Evolutionary conservation across 176 grass and related monocot species (phyloP).

Genomic region (Carex pumila): DNA sequence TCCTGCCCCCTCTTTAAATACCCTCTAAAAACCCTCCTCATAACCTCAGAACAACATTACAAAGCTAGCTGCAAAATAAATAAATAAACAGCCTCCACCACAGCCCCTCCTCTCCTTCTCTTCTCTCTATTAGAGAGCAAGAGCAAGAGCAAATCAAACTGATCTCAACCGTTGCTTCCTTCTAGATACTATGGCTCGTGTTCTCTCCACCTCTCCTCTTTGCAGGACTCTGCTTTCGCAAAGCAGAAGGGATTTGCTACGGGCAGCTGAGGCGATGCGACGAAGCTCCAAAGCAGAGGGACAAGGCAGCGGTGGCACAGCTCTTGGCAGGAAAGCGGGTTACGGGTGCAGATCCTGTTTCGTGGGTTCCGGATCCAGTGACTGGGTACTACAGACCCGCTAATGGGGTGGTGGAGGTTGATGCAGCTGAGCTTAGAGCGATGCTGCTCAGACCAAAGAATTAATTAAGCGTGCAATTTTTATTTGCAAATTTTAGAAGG

Average conservation of each 20-base stretch:
- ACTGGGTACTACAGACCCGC: conserved; percentile 62
- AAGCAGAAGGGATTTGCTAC: conserved; percentile 38
- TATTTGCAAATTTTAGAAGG: background rate
- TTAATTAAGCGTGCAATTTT: background rate
- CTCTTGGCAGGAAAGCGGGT: conserved; percentile 11
- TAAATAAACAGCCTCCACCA: no score
- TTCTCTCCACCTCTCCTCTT: conserved; percentile 28
- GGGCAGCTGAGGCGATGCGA: conserved; percentile 27
- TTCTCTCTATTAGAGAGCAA: background rate
- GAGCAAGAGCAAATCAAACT: background rate
- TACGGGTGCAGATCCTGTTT: conserved; percentile 2
- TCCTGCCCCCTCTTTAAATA: background rate
- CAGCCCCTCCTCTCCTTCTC: background rate
- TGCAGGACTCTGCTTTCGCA: background rate
- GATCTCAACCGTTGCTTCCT: conserved; percentile 14
- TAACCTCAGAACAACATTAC: background rate
- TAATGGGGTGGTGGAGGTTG: conserved; percentile 22
- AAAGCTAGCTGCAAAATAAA: no score
- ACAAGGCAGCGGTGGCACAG: conserved; percentile 30
- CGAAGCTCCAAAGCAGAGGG: conserved; percentile 18
- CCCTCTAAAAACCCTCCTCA: background rate
- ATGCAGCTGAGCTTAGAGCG: conserved; percentile 68
- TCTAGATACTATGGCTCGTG: conserved; percentile 48
- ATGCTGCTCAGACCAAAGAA: conserved; percentile 32
- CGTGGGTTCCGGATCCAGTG: conserved; percentile 66